These are phyloP conservation scores for Rhodotorula sp. DNA, from an alignment of 1,284 basidiomycete species.

Conservation along the genomic window DNA sequence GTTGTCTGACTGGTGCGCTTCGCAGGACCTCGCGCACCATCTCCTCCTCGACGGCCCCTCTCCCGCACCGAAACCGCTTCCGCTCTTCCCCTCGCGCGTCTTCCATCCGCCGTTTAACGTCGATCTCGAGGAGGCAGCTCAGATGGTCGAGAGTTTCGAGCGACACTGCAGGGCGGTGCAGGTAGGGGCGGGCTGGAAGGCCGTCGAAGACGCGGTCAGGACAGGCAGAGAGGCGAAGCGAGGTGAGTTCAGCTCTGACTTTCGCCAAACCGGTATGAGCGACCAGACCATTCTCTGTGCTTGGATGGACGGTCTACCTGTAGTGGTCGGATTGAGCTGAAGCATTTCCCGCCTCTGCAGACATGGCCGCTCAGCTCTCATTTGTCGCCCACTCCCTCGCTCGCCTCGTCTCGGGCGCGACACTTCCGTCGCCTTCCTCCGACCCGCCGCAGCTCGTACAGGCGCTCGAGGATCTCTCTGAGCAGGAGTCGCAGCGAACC, in stretches of 20 bases:
- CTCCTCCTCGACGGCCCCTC: neutral
- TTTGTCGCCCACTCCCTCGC: constrained; percentile 59
- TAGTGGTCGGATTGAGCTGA: too few relatives aligned
- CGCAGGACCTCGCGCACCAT: constrained; percentile 13
- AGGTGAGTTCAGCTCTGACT: constrained; percentile 55
- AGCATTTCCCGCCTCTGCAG: neutral
- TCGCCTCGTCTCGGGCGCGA: constrained; percentile 67
- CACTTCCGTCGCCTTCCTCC: constrained; percentile 59
- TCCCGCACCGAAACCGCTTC: neutral
- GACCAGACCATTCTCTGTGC: too few relatives aligned
- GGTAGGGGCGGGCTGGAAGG: constrained; percentile 54
- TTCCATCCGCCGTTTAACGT: constrained; percentile 82
- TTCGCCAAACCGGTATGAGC: neutral
- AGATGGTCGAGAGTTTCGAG: constrained; percentile 59
- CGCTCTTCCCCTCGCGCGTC: constrained; percentile 69
- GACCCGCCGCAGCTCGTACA: constrained; percentile 50
- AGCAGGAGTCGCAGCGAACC: constrained; percentile 53
- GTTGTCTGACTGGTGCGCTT: neutral
- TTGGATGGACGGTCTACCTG: too few relatives aligned
- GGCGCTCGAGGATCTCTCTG: neutral
- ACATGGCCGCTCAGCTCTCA: neutral
- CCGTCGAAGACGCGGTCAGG: constrained; percentile 57
- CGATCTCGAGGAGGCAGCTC: constrained; percentile 58
- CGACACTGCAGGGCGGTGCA: constrained; percentile 65
- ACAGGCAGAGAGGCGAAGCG: constrained; percentile 65